phyloP scores from a whole-genome alignment of 164 flowering plant genomes.

The Nelumbo lutea region DNA sequence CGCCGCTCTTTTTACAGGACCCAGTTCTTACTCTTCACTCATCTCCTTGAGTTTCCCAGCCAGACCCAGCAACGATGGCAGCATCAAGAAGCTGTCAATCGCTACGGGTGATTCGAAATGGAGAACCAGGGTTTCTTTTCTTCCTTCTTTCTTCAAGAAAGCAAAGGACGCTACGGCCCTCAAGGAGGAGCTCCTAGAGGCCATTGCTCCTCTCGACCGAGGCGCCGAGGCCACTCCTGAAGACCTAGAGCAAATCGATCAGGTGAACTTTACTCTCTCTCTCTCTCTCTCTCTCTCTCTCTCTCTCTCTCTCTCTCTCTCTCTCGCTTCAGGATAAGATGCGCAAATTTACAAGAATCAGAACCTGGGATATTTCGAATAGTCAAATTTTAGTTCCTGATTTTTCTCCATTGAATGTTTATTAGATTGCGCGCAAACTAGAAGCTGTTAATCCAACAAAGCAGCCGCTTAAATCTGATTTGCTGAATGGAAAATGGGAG shows the following conservation, averaged over 20 bases:
- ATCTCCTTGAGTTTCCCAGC: neutral
- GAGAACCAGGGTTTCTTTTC: conserved; percentile 65
- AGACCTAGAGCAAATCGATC: conserved; percentile 55
- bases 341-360: neutral
- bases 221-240: conserved; percentile 83
- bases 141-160: conserved; percentile 62
- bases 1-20: neutral
- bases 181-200: conserved; percentile 71
- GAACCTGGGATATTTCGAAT: neutral
- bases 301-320: neutral
- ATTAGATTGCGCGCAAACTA: conserved; percentile 67
- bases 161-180: conserved; percentile 44
- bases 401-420: neutral
- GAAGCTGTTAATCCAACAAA: conserved; percentile 68
- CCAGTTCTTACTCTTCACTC: neutral
- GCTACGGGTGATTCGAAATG: conserved; percentile 30
- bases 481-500: conserved; percentile 93
- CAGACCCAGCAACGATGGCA: neutral
- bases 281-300: neutral
- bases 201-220: conserved; percentile 70
- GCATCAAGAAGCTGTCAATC: neutral
- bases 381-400: neutral
- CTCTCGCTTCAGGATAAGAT: neutral
- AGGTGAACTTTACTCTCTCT: conserved; percentile 30
- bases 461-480: conserved; percentile 73